phyloP scores from a whole-genome alignment of 2,329 filamentous ascomycete genomes.

The Microthyrium microscopicum region DNA sequence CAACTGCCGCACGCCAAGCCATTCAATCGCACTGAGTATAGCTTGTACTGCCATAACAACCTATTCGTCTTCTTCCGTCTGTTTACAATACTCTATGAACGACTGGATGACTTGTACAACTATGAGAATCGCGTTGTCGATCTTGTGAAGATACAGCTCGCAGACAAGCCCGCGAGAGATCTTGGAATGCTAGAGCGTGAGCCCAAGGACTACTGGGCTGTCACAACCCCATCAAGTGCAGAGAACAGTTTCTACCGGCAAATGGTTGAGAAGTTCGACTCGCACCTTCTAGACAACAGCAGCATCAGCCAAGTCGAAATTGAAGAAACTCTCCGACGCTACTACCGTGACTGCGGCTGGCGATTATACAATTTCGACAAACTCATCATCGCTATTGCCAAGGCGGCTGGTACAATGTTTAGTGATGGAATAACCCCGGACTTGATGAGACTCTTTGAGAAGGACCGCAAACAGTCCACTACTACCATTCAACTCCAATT shows the following conservation, averaged over 20 bases:
- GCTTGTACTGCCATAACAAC: slow-evolving; percentile 79
- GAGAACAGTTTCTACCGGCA: slow-evolving; percentile 68
- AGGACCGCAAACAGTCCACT: slow-evolving; percentile 57
- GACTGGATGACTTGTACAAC: slow-evolving; percentile 69
- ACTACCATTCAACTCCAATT: slow-evolving; percentile 85
- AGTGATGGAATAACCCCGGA: slow-evolving; percentile 72
- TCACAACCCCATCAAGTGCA: slow-evolving; percentile 36
- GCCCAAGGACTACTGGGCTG: slow-evolving; percentile 56
- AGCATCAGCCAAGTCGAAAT: slow-evolving; percentile 68
- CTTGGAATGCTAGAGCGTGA: slow-evolving; percentile 71
- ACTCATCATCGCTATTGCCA: slow-evolving; percentile 63
- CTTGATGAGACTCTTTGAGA: slow-evolving; percentile 72
- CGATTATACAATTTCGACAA: slow-evolving; percentile 87
- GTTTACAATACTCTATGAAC: slow-evolving; percentile 78
- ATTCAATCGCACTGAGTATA: slow-evolving; percentile 66
- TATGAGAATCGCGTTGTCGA: slow-evolving; percentile 56
- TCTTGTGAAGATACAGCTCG: slow-evolving; percentile 56
- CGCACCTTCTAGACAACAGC: slow-evolving; percentile 65
- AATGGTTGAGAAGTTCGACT: slow-evolving; percentile 70
- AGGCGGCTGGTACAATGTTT: slow-evolving; percentile 68
- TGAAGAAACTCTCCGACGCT: slow-evolving; percentile 84
- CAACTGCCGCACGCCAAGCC: slow-evolving; percentile 59
- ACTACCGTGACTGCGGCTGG: slow-evolving; percentile 83
- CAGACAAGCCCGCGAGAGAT: slow-evolving; percentile 64
- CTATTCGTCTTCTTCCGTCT: slow-evolving; percentile 92